Evolutionary conservation across 2,329 filamentous ascomycete genomes (phyloP).

Genomic region (Cladophialophora immunda): DNA sequence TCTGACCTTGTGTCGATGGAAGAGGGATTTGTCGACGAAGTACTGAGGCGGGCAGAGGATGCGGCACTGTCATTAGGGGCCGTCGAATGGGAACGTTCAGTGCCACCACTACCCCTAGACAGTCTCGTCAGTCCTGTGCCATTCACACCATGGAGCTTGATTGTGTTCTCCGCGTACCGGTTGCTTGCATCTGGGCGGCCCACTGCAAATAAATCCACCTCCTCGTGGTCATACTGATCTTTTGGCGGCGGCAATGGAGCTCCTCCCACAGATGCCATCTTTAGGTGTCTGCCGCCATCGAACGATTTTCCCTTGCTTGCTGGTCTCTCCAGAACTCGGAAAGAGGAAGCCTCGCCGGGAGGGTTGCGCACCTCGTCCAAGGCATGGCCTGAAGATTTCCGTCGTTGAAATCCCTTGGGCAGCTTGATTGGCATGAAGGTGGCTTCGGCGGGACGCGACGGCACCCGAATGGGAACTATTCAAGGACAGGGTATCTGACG

Average conservation of each 20-base stretch:
- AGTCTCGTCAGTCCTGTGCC: constrained; percentile 20
- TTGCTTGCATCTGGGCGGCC: constrained; percentile 47
- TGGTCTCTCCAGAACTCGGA: constrained; percentile 63
- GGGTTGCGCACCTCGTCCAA: constrained; percentile 57
- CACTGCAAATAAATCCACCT: constrained; percentile 51
- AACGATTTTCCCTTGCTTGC: constrained; percentile 53
- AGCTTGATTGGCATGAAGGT: constrained; percentile 64
- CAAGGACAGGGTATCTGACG: constrained; percentile 14
- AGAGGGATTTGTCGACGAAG: constrained; percentile 64
- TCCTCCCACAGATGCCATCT: constrained; percentile 45
- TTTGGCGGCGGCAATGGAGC: constrained; percentile 44
- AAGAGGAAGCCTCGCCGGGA: constrained; percentile 51
- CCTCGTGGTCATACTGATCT: constrained; percentile 44
- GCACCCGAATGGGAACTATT: constrained; percentile 25
- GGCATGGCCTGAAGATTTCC: constrained; percentile 64
- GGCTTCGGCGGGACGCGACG: constrained; percentile 27
- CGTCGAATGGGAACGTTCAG: constrained; percentile 57
- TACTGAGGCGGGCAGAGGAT: constrained; percentile 61
- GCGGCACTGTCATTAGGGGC: constrained; percentile 56
- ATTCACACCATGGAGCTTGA: background rate
- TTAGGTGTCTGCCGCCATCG: constrained; percentile 47
- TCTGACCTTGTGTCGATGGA: constrained; percentile 59
- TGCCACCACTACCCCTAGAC: constrained; percentile 58
- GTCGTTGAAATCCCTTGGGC: constrained; percentile 61
- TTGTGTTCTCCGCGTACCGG: constrained; percentile 45